Evolutionary conservation across 208 protist species (phyloP).

Genomic region (Novymonas esmeraldas): DNA sequence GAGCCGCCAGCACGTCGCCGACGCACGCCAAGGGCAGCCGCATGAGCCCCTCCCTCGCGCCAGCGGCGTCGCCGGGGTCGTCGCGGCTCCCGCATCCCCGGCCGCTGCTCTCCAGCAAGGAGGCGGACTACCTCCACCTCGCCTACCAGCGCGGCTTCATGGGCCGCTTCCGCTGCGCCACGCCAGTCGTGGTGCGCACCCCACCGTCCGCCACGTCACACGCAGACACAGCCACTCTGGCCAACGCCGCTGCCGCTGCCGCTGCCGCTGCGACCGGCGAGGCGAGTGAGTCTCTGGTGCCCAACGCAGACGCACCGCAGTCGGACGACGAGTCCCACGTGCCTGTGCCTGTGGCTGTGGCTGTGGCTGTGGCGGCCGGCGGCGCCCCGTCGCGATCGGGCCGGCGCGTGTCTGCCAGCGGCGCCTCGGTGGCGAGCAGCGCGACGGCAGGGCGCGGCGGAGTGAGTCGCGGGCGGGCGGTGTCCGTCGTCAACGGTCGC

Average conservation of each 20-base stretch:
- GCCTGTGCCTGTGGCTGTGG: too few relatives aligned
- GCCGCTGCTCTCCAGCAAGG: conserved; percentile 12
- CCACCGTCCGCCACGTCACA: conserved; percentile 17
- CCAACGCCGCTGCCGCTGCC: too few relatives aligned
- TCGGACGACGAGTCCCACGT: background rate
- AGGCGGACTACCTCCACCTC: conserved; percentile 30
- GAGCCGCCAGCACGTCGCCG: background rate
- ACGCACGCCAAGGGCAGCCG: background rate
- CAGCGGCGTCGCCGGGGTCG: background rate
- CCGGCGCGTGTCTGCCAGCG: background rate
- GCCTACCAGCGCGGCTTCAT: conserved; percentile 28
- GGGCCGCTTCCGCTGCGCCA: conserved; percentile 44
- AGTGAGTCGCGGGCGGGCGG: background rate
- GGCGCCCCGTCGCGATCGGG: background rate
- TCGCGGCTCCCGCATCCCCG: background rate
- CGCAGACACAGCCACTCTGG: too few relatives aligned
- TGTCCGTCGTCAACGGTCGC: background rate
- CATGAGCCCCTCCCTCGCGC: background rate
- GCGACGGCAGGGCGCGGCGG: background rate
- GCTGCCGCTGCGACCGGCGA: background rate
- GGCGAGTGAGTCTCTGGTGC: too few relatives aligned
- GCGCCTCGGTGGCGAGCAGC: background rate
- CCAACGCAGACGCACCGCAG: background rate
- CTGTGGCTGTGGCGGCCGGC: background rate
- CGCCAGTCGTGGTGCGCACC: conserved; percentile 40